These are phyloP conservation scores for Tricholoma flavovirens DNA, from an alignment of 768 basidiomycete species.

Conservation along the genomic window DNA sequence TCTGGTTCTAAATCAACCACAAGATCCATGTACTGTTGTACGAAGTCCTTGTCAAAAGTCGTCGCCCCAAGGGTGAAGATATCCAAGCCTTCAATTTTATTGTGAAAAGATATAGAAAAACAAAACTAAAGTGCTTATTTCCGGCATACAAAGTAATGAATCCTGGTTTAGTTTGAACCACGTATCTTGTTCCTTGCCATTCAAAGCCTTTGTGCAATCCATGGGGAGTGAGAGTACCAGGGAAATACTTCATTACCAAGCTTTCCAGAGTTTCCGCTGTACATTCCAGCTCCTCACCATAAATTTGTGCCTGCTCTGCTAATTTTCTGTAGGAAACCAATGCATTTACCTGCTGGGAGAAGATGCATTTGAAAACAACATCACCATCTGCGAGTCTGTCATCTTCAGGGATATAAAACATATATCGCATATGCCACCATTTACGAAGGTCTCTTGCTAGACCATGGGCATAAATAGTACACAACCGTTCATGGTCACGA, in stretches of 20 bases:
- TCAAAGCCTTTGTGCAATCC: background rate
- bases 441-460: background rate
- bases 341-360: background rate
- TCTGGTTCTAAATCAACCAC: background rate
- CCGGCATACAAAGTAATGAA: background rate
- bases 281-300: background rate
- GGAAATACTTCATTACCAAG: background rate
- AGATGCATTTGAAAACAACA: background rate
- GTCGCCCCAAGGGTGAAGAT: background rate
- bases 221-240: background rate
- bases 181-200: background rate
- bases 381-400: background rate
- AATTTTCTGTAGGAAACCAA: background rate
- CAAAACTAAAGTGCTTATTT: background rate
- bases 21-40: background rate
- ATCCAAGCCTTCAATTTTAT: background rate
- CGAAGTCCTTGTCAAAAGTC: background rate
- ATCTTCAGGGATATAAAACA: background rate
- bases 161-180: background rate
- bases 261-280: background rate
- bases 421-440: background rate
- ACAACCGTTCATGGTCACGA: background rate
- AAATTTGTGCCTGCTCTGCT: background rate
- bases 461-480: background rate
- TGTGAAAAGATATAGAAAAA: background rate